Evolutionary conservation across 2,329 filamentous ascomycete species (phyloP).

Genomic region (Pseudogymnoascus sp.): DNA sequence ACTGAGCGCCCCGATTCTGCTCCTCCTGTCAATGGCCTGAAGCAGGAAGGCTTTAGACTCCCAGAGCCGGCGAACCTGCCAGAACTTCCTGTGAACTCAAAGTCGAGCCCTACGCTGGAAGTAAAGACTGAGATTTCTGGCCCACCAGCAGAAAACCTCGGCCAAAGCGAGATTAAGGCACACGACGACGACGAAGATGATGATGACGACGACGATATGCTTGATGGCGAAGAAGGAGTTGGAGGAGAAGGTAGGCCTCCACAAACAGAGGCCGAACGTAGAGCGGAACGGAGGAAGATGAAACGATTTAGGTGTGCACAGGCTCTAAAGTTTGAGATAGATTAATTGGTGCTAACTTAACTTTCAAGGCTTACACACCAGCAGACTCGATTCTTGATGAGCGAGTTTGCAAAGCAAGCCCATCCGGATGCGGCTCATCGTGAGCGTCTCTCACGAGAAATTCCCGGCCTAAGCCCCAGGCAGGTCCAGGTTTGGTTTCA

Average conservation of each 20-base stretch:
- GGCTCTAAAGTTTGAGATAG: background rate
- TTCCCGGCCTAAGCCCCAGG: slow-evolving; percentile 80
- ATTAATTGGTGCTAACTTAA: slow-evolving; percentile 3
- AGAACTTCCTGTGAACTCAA: background rate
- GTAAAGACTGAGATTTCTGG: background rate
- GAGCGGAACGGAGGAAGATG: slow-evolving; percentile 55
- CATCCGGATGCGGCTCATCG: slow-evolving; percentile 88
- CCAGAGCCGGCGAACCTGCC: background rate
- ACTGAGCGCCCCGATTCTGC: slow-evolving; percentile 26
- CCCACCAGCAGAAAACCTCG: background rate
- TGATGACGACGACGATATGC: slow-evolving; percentile 48
- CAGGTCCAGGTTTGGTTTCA: slow-evolving; percentile 99
- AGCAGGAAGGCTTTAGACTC: background rate
- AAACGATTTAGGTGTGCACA: slow-evolving; percentile 64
- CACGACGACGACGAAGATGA: slow-evolving; percentile 17
- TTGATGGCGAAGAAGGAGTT: slow-evolving; percentile 38
- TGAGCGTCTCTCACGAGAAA: slow-evolving; percentile 78
- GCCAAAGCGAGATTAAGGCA: background rate
- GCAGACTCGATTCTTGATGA: slow-evolving; percentile 96
- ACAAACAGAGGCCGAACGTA: slow-evolving; percentile 48
- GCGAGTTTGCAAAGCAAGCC: slow-evolving; percentile 88
- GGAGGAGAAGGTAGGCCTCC: slow-evolving; percentile 28
- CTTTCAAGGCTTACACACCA: slow-evolving; percentile 73
- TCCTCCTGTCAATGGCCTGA: slow-evolving; percentile 11
- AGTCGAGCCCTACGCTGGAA: background rate